Evolutionary conservation across 768 basidiomycete species (phyloP), one percentile per base, ranked within the genome.

Genomic region (Trametes elegans): DNA sequence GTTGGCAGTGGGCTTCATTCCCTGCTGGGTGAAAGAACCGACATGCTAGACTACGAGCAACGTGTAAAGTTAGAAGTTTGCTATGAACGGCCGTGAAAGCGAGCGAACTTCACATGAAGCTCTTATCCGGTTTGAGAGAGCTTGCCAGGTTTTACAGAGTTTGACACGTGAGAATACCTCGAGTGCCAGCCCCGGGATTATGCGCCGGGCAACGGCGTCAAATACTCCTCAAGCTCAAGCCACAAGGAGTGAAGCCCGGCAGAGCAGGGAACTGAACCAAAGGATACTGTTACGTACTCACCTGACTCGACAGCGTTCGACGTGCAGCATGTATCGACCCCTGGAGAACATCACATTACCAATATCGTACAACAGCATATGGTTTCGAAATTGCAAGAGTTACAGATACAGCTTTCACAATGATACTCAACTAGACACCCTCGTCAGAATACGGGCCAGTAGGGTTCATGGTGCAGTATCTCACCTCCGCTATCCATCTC

Each of bases 311-410:
- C 32, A 32, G 19, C 6, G 16, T 36, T 21, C 44, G 11, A 23
- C 18, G 13, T 40, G 21, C 38, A n/a, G n/a, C 11, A 16, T 19
- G 36, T 39, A 39, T n/a, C n/a, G n/a, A n/a, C n/a, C n/a, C 50
- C 41, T 52, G 32, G 26, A 23, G 19, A n/a, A 44, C 19, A 11
- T n/a, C 45, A 19, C 14, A 21, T 44, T n/a, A 35, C 44, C 26
- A 43, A 26, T 53, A 44, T 53, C 42, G 24, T 53, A 53, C 51
- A 53, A 53, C 51, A 45, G 14, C 11, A 23, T 21, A 11, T 36
- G 51, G 51, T 53, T 44, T 44, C 36, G 34, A 21, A 28, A 5
- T 26, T 2, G n/a, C n/a, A n/a, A 28, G 9, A 26, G 14, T 7
- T 45, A 53, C 23, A n/a, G 27, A 44, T 53, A 53, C 51, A 53